Conservation (phyloP, 345 rosid species). For the Turritis glabra region DNA sequence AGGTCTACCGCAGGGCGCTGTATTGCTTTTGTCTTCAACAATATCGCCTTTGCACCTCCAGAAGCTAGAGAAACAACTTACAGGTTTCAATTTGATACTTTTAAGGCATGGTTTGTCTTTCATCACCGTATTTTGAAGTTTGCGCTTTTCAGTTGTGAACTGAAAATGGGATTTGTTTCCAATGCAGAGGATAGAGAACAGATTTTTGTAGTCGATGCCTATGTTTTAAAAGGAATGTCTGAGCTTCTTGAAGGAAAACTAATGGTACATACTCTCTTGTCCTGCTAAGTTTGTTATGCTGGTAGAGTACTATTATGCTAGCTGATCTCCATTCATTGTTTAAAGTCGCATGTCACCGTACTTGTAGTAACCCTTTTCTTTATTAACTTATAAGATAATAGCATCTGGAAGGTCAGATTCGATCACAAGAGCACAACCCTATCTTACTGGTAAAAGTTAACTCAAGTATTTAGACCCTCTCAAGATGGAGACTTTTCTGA, state of each 20-base stretch:
- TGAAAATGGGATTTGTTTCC: conserved; percentile 24
- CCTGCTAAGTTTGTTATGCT: conserved; percentile 10
- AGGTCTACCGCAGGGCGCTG: conserved; percentile 60
- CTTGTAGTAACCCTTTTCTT: conserved; percentile 21
- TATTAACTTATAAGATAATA: conserved; percentile 48
- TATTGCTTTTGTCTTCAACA: conserved; percentile 61
- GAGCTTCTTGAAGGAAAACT: conserved; percentile 62
- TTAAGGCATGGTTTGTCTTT: conserved; percentile 10
- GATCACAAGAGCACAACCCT: conserved; percentile 65
- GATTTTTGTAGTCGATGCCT: conserved; percentile 61
- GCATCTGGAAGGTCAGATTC: conserved; percentile 84
- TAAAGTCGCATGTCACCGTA: neutral
- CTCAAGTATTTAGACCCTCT: conserved; percentile 24
- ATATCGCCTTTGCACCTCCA: conserved; percentile 52
- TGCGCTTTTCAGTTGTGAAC: conserved; percentile 6
- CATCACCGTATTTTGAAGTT: conserved; percentile 9
- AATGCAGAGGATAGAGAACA: conserved; percentile 57
- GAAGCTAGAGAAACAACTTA: conserved; percentile 57
- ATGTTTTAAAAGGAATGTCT: conserved; percentile 63
- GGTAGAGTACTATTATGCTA: neutral
- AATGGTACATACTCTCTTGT: conserved; percentile 49
- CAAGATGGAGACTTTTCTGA: conserved; percentile 19
- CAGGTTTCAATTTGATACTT: conserved; percentile 46
- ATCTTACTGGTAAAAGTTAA: conserved; percentile 65
- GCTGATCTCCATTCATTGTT: conserved; percentile 15